A percentile compares a stretch with the other conserved stretches of the same genome.
Conservation (phyloP, 352 stramenopile species). For the Pythium phragmiticola region DNA sequence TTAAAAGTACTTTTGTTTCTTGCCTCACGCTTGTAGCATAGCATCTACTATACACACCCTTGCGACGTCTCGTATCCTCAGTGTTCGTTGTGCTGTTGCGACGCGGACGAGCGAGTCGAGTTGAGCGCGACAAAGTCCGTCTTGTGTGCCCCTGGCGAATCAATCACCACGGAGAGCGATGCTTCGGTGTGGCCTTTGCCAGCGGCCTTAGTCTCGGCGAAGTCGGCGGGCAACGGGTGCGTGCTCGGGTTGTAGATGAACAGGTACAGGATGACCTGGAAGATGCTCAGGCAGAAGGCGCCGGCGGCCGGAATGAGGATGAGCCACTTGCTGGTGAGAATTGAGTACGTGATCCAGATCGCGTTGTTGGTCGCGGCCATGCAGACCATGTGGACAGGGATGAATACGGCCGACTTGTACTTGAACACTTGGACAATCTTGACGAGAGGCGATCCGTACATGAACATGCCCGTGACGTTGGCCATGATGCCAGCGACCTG, state of each 20-base stretch:
- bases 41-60: too few species aligned
- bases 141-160: neutral
- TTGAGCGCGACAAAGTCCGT: neutral
- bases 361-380: constrained; percentile 43
- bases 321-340: constrained; percentile 42
- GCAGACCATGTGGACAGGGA: constrained; percentile 50
- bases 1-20: too few species aligned
- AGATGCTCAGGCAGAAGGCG: constrained; percentile 16
- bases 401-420: constrained; percentile 35
- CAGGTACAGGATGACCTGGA: constrained; percentile 39
- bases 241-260: constrained; percentile 49
- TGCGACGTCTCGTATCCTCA: too few species aligned
- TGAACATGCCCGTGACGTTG: constrained; percentile 43
- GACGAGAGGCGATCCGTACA: constrained; percentile 52
- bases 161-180: neutral
- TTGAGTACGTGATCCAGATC: constrained; percentile 51
- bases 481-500: constrained; percentile 33
- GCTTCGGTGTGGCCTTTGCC: neutral
- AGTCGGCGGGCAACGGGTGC: constrained; percentile 23
- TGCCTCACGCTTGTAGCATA: too few species aligned
- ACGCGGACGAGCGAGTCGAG: neutral
- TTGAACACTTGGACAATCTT: constrained; percentile 48
- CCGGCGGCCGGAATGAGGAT: constrained; percentile 18
- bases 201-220: neutral
- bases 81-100: too few species aligned